Conservation (phyloP, 495 filamentous ascomycete genomes). For the Neurospora sp. region DNA sequence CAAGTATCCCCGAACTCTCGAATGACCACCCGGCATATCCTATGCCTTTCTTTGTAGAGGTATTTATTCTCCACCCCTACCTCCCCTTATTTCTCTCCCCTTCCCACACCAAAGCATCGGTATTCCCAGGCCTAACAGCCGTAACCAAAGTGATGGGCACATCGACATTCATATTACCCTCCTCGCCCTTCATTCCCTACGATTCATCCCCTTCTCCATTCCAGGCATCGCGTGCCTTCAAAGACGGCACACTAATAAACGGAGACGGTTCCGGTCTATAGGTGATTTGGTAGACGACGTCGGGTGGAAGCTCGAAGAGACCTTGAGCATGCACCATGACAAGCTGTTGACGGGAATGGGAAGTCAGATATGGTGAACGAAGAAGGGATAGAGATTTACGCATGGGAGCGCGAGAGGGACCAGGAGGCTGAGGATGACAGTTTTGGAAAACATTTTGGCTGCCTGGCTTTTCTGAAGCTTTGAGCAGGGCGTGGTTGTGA, state of each 20-base stretch:
- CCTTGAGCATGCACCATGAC: too few species aligned
- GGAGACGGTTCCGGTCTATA: not conserved
- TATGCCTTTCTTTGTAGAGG: too few species aligned
- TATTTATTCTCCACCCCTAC: too few species aligned
- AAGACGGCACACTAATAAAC: not conserved
- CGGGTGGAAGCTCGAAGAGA: not conserved
- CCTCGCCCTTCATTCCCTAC: rapidly evolving
- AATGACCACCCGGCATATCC: too few species aligned
- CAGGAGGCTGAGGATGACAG: not conserved
- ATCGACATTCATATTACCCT: not conserved
- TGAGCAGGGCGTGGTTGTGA: too few species aligned
- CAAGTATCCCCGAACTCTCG: too few species aligned
- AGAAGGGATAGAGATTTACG: not conserved
- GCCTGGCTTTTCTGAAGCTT: too few species aligned
- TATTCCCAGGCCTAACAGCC: too few species aligned
- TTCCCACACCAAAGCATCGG: too few species aligned
- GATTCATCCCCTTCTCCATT: rapidly evolving
- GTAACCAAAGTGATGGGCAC: not conserved
- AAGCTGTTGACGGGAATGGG: too few species aligned
- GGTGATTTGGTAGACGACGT: not conserved
- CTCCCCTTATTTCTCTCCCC: too few species aligned
- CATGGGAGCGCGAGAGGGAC: not conserved
- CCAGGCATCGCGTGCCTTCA: not conserved
- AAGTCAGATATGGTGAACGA: too few species aligned
- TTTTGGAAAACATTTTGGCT: not conserved